Evolutionary conservation across 805 yeast genomes (phyloP), one percentile per base, ranked within the genome.

Genomic region (Priceomyces medius): DNA sequence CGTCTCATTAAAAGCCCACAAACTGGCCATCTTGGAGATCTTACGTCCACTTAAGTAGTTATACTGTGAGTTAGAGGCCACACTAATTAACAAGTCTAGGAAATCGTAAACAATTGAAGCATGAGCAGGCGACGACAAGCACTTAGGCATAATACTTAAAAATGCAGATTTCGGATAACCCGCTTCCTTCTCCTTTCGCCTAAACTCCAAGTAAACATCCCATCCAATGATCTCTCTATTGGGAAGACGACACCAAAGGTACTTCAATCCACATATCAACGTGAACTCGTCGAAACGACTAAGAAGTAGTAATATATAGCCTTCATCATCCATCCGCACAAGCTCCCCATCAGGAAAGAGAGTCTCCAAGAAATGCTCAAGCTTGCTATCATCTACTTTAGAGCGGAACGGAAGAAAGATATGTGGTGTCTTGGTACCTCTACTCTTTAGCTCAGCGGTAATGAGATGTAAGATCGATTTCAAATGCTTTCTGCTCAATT

Each of bases 21-120:
- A 64, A 6, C 91, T 90, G 29, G 91, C 83, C 80, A 89, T 76
- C 49, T 85, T 82, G 9, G 93, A 74, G 13, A 89, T 74, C 55
- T 87, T 88, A 36, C 89, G 73, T 0, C 93, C 95, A 54, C 86
- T 80, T 71, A 89, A 66, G 54, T 84, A 80, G 54, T 88, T 88
- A 31, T 80, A 78, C 51, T 81, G 84, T 3, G 95, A 80, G 61
- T 88, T 85, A 7, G 95, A 80, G 0, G 95, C 81, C 31, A 89
- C 64, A 8, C 88, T 75, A 8, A 88, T 85, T 33, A 90, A 64
- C 26, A 89, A 71, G 55, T 89, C 96, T 52, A 88, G 76, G 54
- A 88, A 90, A 57, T 87, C 95, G 59, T 86, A 87, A 3, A 87
- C 91, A 3, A 90, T 87, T 1, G 93, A 83, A 0, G 96, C 95